These are phyloP conservation scores for Albifimbria verrucaria DNA, from an alignment of 2,329 filamentous ascomycete genomes.

Conservation along the genomic window DNA sequence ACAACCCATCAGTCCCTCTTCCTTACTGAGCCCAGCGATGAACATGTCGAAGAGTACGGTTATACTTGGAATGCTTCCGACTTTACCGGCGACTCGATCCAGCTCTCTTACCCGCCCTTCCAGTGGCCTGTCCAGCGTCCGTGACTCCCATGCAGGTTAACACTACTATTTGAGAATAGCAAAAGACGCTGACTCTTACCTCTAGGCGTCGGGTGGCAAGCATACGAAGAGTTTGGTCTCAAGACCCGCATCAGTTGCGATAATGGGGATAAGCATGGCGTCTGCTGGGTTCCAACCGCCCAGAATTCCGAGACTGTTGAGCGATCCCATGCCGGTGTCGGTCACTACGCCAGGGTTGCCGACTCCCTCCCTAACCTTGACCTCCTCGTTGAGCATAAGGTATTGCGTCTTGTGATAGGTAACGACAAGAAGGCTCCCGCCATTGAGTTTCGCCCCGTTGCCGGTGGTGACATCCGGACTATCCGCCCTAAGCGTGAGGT, in stretches of 20 bases:
- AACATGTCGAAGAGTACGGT: conserved; percentile 21
- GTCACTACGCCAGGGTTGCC: conserved; percentile 24
- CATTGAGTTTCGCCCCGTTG: conserved; percentile 17
- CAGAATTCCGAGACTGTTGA: conserved; percentile 22
- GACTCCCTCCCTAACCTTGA: conserved; percentile 18
- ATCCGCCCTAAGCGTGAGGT: conserved; percentile 29
- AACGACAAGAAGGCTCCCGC: conserved; percentile 11
- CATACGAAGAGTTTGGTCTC: conserved; percentile 22
- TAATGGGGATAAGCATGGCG: conserved; percentile 24
- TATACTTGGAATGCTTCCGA: conserved; percentile 29
- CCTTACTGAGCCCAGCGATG: conserved; percentile 17
- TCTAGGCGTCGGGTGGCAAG: conserved; percentile 12
- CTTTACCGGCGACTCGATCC: conserved; percentile 27
- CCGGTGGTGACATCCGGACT: conserved; percentile 12
- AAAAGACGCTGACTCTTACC: conserved; percentile 2
- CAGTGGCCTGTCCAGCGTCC: conserved; percentile 25
- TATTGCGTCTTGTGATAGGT: conserved; percentile 17
- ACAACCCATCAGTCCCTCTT: conserved; percentile 10
- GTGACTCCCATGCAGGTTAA: conserved; percentile 3
- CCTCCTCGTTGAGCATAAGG: conserved; percentile 25
- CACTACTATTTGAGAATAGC: not conserved
- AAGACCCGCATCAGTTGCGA: conserved; percentile 18
- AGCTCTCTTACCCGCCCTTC: conserved; percentile 27
- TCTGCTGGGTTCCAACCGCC: conserved; percentile 27
- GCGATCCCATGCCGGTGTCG: conserved; percentile 25